These are phyloP conservation scores for Psilocybe azurescens DNA, from an alignment of 768 basidiomycete species.

Conservation along the genomic window DNA sequence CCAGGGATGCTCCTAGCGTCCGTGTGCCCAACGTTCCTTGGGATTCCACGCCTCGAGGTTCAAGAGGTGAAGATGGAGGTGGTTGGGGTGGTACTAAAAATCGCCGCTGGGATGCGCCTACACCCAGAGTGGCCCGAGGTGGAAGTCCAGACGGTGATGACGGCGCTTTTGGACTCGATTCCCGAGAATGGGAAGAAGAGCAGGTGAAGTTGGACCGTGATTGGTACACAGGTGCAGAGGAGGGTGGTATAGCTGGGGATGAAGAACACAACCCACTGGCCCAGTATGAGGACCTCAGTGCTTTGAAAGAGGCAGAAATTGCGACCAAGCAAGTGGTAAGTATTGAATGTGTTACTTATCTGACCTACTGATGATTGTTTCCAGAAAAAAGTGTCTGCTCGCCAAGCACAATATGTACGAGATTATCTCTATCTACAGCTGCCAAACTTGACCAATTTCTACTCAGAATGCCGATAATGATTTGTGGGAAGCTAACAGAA, in stretches of 20 bases:
- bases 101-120: constrained; percentile 82
- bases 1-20: constrained; percentile 76
- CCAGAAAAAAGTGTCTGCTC: constrained; percentile 88
- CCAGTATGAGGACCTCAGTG: constrained; percentile 87
- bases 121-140: constrained; percentile 70
- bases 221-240: constrained; percentile 95
- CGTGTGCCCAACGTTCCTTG: constrained; percentile 92
- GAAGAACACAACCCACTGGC: constrained; percentile 93
- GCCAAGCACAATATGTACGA: constrained; percentile 95
- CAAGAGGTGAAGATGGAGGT: constrained; percentile 53
- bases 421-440: neutral
- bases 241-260: constrained; percentile 83
- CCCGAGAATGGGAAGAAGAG: constrained; percentile 97
- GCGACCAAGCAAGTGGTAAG: constrained; percentile 76
- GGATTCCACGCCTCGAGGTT: constrained; percentile 87
- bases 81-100: constrained; percentile 69
- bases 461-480: constrained; percentile 95
- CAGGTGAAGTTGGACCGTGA: constrained; percentile 90
- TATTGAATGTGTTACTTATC: constrained; percentile 14
- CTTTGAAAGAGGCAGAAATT: constrained; percentile 74
- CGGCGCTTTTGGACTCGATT: constrained; percentile 67
- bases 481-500: constrained; percentile 97
- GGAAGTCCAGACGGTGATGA: constrained; percentile 75
- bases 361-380: constrained; percentile 22
- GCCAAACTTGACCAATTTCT: neutral